A percentile compares a stretch with the other conserved stretches of the same genome.
These are phyloP conservation scores for Neocatenulostroma microsporum DNA, from an alignment of 2,329 filamentous ascomycete genomes.

Conservation along the genomic window DNA sequence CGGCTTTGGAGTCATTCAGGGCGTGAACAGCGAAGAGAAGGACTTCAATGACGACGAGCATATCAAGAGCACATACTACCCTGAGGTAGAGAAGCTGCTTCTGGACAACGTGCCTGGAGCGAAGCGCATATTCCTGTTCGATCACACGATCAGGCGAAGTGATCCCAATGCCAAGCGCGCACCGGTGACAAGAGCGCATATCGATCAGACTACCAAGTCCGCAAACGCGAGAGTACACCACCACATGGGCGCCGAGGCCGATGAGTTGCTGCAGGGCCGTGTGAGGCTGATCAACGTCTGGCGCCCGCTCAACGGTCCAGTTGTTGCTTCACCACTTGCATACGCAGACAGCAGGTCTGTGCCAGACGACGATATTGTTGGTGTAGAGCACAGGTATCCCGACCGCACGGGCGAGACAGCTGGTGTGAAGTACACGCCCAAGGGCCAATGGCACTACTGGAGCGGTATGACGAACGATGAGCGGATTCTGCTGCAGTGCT, in stretches of 20 bases:
- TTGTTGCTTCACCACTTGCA: conserved; percentile 50
- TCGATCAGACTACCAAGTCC: conserved; percentile 69
- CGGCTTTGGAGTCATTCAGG: conserved; percentile 61
- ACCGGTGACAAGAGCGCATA: conserved; percentile 67
- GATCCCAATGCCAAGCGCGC: conserved; percentile 51
- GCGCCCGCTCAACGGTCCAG: conserved; percentile 55
- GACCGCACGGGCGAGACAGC: conserved; percentile 67
- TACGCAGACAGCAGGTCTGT: conserved; percentile 51
- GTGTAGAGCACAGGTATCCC: conserved; percentile 67
- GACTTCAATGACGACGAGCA: conserved; percentile 62
- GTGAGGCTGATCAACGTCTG: conserved; percentile 86
- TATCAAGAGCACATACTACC: conserved; percentile 70
- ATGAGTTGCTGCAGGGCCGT: conserved; percentile 55
- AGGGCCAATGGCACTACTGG: conserved; percentile 71
- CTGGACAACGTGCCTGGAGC: conserved; percentile 59
- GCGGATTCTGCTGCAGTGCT: conserved; percentile 46
- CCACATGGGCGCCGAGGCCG: conserved; percentile 62
- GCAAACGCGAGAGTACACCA: conserved; percentile 59
- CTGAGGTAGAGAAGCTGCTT: conserved; percentile 68
- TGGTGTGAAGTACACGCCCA: conserved; percentile 53
- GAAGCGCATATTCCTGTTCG: conserved; percentile 65
- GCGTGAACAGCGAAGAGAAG: conserved; percentile 47
- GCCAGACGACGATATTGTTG: conserved; percentile 56
- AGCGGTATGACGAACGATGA: conserved; percentile 63
- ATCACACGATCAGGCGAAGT: conserved; percentile 76